These are phyloP conservation scores for Penicillium chermesinum DNA, from an alignment of 495 filamentous ascomycete genomes.

Conservation along the genomic window DNA sequence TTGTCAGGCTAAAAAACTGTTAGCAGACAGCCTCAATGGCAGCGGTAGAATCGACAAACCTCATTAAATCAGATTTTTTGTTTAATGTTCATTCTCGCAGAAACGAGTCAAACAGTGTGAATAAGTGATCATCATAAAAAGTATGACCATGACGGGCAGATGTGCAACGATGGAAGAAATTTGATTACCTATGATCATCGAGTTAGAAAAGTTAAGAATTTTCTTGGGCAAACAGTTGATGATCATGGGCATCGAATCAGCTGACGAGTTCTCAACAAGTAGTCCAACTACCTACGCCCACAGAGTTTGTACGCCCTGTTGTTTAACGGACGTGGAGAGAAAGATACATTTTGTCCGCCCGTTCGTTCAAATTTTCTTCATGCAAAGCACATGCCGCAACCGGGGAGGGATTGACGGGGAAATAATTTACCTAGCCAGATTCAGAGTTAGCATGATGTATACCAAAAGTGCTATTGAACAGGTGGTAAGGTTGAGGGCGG, in stretches of 20 bases:
- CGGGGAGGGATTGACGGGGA: slow-evolving; percentile 12
- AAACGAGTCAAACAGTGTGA: slow-evolving; percentile 96
- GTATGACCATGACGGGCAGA: slow-evolving; percentile 33
- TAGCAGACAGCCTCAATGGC: slow-evolving; percentile 17
- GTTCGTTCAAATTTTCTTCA: slow-evolving; percentile 97
- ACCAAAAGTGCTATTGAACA: slow-evolving; percentile 16
- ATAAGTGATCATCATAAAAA: slow-evolving; percentile 74
- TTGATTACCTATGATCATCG: slow-evolving; percentile 27
- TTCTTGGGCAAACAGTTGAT: slow-evolving; percentile 4
- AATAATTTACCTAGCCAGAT: slow-evolving; percentile 50
- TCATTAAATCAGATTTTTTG: slow-evolving; percentile 99
- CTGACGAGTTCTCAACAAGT: slow-evolving; percentile 98
- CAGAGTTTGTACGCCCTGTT: slow-evolving; percentile 85
- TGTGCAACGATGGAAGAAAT: slow-evolving; percentile 10
- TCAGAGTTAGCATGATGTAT: slow-evolving; percentile 38
- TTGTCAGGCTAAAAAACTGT: slow-evolving; percentile 36
- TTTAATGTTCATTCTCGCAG: slow-evolving; percentile 72
- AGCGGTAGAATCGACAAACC: slow-evolving; percentile 47
- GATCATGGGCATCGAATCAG: slow-evolving; percentile 58
- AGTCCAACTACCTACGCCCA: slow-evolving; percentile 60
- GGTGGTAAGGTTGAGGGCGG: slow-evolving; percentile 20
- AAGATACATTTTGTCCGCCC: slow-evolving; percentile 93
- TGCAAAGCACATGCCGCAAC: slow-evolving; percentile 36
- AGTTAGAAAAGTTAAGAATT: slow-evolving; percentile 16
- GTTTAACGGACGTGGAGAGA: slow-evolving; percentile 55